Base-by-base conservation (phyloP, 768 basidiomycete species). In the Candolleomyces eurysporus region DNA sequence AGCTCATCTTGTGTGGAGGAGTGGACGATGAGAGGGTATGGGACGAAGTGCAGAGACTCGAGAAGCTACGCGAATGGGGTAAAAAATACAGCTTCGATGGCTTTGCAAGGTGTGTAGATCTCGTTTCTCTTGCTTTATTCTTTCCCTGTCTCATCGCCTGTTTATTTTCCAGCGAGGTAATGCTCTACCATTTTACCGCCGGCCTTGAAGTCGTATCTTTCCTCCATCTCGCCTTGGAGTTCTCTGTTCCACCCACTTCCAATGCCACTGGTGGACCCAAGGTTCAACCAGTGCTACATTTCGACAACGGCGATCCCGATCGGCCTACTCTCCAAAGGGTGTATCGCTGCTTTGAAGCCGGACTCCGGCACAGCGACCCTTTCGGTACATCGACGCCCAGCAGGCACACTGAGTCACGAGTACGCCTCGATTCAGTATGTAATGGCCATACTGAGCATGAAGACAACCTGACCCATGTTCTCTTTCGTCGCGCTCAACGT, bases 1-100 rank as follows among this genome's bases (percentile, higher is more conserved):
- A 84, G 55, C 66, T 83, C 19, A 19, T 84, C 2, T 68, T 26
- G 59, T 46, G 22, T 67, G 70, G 13, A 68, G 54, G 67, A 5
- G 49, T 13, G 0, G 58, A 68, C 1, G 82, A 84, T n/a, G 52
- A 56, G 3, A 19, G 13, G 69, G 52, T 68, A 6, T 55, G 13
- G 0, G 56, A 67, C 2, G 83, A 84, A n/a, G 50, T 56, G n/a
- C 78, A 81, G 78, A 14, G 72, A 71, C 48, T 71, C 45, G 57
- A 65, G 40, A 71, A 72, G 40, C 71, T 67, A 5, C 52, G 84
- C 5, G 81, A 84, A 67, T 83, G 77, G 8, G 82, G 78, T 61
- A 73, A 83, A 50, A 77, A 82, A 79, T 9, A 60, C 81, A 72
- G 66, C 4, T 54, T 85, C 5, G 82, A 84, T 68, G 83, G 76